Evolutionary conservation across 2,329 filamentous ascomycete species (phyloP).

Genomic region (Aureobasidium sp.): DNA sequence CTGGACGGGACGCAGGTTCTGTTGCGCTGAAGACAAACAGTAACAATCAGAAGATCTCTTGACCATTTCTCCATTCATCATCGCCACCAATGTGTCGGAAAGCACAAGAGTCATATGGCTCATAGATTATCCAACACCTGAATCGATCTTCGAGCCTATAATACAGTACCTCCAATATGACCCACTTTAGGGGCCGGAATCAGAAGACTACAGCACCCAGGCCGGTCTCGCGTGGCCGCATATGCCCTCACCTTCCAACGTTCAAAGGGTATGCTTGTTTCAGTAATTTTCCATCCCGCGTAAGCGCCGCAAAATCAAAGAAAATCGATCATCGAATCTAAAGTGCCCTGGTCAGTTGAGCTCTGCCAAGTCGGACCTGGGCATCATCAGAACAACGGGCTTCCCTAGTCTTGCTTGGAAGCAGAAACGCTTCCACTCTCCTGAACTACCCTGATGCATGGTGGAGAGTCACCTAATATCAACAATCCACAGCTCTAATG

Average conservation of each 20-base stretch:
- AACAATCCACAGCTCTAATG: neutral
- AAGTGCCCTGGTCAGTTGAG: neutral
- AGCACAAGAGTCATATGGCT: neutral
- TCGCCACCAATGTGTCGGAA: neutral
- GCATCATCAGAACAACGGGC: neutral
- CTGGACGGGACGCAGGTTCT: too few species aligned
- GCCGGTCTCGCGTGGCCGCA: neutral
- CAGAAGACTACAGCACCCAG: neutral
- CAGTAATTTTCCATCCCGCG: neutral
- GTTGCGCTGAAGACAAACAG: neutral
- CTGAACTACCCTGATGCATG: neutral
- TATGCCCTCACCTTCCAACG: neutral
- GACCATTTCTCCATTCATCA: neutral
- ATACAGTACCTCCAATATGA: neutral
- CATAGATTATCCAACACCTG: neutral
- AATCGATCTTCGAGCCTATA: constrained; percentile 2
- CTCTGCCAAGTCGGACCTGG: neutral
- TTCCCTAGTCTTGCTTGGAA: constrained; percentile 2
- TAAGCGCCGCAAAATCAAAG: neutral
- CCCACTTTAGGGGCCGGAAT: neutral
- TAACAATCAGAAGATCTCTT: neutral
- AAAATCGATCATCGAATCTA: neutral
- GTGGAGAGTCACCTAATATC: neutral
- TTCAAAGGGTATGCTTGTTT: neutral
- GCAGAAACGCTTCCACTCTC: neutral